phyloP scores from a whole-genome alignment of 106 monocot genomes.

The Vanilla planifolia region DNA sequence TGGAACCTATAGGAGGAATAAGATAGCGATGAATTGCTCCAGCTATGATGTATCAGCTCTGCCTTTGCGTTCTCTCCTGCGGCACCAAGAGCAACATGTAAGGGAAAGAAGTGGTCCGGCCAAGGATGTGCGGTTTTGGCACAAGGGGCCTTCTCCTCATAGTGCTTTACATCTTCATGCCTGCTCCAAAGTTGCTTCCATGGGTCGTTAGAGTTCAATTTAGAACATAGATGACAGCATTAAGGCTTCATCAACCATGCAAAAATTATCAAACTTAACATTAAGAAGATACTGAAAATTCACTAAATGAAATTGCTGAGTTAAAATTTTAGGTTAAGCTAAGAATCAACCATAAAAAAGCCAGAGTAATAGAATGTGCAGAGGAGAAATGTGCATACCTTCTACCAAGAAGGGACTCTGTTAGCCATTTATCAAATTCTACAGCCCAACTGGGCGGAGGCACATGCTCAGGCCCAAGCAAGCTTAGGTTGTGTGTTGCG shows the following conservation, averaged over 20 bases:
- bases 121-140: conserved; percentile 58
- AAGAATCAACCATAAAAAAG: neutral
- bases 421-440: conserved; percentile 60
- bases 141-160: conserved; percentile 34
- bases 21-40: conserved; percentile 36
- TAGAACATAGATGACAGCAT: neutral
- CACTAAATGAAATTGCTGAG: neutral
- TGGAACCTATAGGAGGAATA: conserved; percentile 53
- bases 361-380: neutral
- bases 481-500: conserved; percentile 69
- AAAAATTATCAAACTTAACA: neutral
- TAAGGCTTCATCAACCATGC: neutral
- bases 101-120: conserved; percentile 66
- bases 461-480: conserved; percentile 5
- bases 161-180: conserved; percentile 52
- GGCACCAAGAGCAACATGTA: conserved; percentile 65
- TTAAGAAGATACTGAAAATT: neutral
- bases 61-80: conserved; percentile 38
- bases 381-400: conserved; percentile 9
- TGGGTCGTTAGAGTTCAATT: too few species aligned
- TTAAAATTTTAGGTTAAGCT: neutral
- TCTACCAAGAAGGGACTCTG: conserved; percentile 37
- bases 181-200: conserved; percentile 17
- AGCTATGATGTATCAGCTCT: conserved; percentile 52
- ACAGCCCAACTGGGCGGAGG: conserved; percentile 41